These are phyloP conservation scores for Pleurotus tuber-regium DNA, from an alignment of 768 basidiomycete genomes.

Conservation along the genomic window DNA sequence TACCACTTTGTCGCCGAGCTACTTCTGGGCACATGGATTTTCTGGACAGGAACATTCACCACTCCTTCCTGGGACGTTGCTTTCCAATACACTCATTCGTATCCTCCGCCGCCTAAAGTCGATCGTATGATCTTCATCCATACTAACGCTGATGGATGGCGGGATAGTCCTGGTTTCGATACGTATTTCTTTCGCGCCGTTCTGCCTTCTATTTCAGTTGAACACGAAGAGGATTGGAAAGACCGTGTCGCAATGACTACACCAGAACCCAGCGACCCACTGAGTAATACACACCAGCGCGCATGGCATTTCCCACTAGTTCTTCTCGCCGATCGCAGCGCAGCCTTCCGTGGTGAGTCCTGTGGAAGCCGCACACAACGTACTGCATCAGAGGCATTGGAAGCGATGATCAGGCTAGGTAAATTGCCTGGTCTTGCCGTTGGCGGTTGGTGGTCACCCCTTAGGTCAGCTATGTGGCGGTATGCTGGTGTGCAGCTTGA, in stretches of 20 bases:
- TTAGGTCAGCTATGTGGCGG: conserved; percentile 61
- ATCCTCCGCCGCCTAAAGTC: conserved; percentile 43
- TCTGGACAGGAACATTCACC: conserved; percentile 60
- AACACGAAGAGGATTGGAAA: conserved; percentile 67
- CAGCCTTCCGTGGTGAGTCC: conserved; percentile 62
- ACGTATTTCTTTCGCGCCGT: conserved; percentile 71
- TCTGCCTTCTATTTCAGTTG: conserved; percentile 69
- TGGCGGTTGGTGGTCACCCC: conserved; percentile 78
- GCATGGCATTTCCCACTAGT: conserved; percentile 74
- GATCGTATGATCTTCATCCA: conserved; percentile 73
- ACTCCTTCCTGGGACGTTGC: conserved; percentile 1
- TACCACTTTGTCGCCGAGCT: conserved; percentile 88
- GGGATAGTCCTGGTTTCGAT: conserved; percentile 79
- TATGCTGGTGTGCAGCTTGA: conserved; percentile 51
- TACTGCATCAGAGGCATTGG: conserved; percentile 68
- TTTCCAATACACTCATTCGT: conserved; percentile 9
- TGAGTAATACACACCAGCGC: conserved; percentile 20
- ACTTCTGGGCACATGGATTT: conserved; percentile 70
- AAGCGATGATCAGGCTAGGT: conserved; percentile 38
- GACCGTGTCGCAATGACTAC: conserved; percentile 48
- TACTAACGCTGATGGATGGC: conserved; percentile 57
- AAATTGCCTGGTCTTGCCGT: conserved; percentile 38
- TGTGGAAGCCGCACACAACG: conserved; percentile 69
- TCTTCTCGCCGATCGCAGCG: conserved; percentile 73
- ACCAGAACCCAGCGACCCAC: background rate